phyloP scores from a whole-genome alignment of 768 basidiomycete genomes.

The Pholiota conissans region DNA sequence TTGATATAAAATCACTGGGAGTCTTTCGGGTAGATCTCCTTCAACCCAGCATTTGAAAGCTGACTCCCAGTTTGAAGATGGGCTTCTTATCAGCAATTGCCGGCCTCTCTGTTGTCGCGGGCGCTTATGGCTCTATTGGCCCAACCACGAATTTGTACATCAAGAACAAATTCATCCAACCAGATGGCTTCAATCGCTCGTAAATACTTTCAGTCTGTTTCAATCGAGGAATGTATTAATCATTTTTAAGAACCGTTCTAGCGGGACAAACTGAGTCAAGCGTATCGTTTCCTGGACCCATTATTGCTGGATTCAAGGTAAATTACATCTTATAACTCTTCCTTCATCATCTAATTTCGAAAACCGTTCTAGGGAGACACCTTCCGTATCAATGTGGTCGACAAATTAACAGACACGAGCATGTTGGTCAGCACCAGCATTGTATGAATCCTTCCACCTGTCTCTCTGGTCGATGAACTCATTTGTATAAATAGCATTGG shows the following conservation, averaged over 20 bases:
- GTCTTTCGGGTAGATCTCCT: neutral
- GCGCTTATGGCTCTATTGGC: constrained; percentile 9
- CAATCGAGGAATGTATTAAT: too few species aligned
- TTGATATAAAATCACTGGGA: neutral
- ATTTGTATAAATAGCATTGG: constrained; percentile 39
- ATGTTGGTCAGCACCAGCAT: constrained; percentile 52
- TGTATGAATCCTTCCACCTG: constrained; percentile 26
- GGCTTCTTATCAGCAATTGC: neutral
- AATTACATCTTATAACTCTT: neutral
- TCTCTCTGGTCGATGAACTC: neutral
- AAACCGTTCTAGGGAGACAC: constrained; percentile 33
- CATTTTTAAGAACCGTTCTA: constrained; percentile 20
- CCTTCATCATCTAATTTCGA: neutral
- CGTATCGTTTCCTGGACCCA: constrained; percentile 24
- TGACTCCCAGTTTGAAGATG: neutral
- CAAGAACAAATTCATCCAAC: constrained; percentile 43
- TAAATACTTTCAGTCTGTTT: too few species aligned
- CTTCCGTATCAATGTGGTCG: constrained; percentile 47
- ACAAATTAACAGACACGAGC: constrained; percentile 41
- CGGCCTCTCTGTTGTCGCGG: constrained; percentile 5
- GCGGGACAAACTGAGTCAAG: constrained; percentile 18
- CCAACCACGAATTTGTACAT: constrained; percentile 37
- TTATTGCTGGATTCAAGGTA: constrained; percentile 26
- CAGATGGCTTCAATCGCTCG: constrained; percentile 48
- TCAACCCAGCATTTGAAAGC: neutral